Conservation (phyloP, 2,329 filamentous ascomycete species). For the Hypomyces rosellus region DNA sequence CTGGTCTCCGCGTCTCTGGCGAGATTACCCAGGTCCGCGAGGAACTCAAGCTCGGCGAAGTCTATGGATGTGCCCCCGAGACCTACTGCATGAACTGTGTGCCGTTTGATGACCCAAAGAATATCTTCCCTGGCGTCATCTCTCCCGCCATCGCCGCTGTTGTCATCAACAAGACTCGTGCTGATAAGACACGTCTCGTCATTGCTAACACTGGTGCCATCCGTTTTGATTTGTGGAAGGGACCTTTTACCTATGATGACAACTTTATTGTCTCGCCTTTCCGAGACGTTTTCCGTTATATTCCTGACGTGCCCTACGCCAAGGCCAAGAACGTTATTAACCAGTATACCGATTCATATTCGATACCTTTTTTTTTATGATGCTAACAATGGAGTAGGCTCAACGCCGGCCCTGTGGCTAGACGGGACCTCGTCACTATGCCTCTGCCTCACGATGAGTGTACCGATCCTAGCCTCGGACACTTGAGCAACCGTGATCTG, state of each 20-base stretch:
- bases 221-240: slow-evolving; percentile 56
- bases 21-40: slow-evolving; percentile 46
- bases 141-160: slow-evolving; percentile 42
- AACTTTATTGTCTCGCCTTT: slow-evolving; percentile 53
- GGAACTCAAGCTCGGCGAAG: slow-evolving; percentile 46
- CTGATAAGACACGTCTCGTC: slow-evolving; percentile 46
- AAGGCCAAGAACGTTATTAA: slow-evolving; percentile 31
- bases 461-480: slow-evolving; percentile 36
- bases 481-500: slow-evolving; percentile 16
- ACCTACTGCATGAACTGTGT: slow-evolving; percentile 53
- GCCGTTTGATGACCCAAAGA: slow-evolving; percentile 44
- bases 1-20: slow-evolving; percentile 39
- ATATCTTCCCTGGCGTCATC: slow-evolving; percentile 47
- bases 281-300: slow-evolving; percentile 45
- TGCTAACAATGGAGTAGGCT: slow-evolving; percentile 21
- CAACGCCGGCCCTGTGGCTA: slow-evolving; percentile 34
- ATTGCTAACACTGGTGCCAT: slow-evolving; percentile 56
- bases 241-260: slow-evolving; percentile 51
- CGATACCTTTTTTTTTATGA: not conserved
- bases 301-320: slow-evolving; percentile 45
- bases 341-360: slow-evolving; percentile 14
- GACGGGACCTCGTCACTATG: slow-evolving; percentile 30
- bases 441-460: slow-evolving; percentile 38
- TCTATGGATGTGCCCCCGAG: slow-evolving; percentile 55
- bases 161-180: slow-evolving; percentile 47